Evolutionary conservation across 2,329 filamentous ascomycete species (phyloP), one percentile per base, ranked within the genome.

Genomic region (Colletotrichum orbiculare): DNA sequence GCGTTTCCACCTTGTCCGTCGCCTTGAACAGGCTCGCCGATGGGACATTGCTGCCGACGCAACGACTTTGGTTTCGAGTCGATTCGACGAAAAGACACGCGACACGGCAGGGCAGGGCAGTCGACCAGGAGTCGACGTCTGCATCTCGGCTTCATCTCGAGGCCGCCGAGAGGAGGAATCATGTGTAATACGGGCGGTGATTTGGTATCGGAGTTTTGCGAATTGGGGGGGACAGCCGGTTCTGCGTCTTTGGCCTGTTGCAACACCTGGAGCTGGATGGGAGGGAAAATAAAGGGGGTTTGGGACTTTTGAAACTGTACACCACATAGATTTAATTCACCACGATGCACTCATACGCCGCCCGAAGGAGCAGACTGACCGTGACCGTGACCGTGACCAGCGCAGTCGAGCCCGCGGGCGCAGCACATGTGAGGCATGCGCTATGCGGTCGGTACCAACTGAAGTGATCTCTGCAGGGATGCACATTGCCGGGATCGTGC

Each of bases 391-490:
- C 25, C 3, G 25, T 25, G 25, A 25, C 25, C 13, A 17, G 38
- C 43, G n/a, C 45, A 39, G 12, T 25, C 17, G 35, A 41, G 37
- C 49, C 33, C 33, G 50, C 38, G 38, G 37, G 39, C 33, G 54
- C 54, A 48, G 35, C 11, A 34, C 9, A 49, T 33, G 33, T 12
- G n/a, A 47, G 15, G 25, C 15, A 48, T 17, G 41, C 37, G 37
- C 38, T 49, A 12, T 39, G 39, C 42, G 35, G 45, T 25, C 34
- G 45, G 45, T 12, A 49, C 39, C 37, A 53, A 53, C 57, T 42
- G 33, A 63, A 34, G 47, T 17, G 47, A 66, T 63, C 58, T 56
- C 42, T 66, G 53, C 59, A 66, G 59, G 63, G 63, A 57, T 66
- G 59, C 63, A 56, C 15, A n/a, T n/a, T 42, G 47, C 58, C 58